Evolutionary conservation across 805 yeast genomes (phyloP), one percentile per base, ranked within the genome.

Genomic region (Yarrowia sp.): DNA sequence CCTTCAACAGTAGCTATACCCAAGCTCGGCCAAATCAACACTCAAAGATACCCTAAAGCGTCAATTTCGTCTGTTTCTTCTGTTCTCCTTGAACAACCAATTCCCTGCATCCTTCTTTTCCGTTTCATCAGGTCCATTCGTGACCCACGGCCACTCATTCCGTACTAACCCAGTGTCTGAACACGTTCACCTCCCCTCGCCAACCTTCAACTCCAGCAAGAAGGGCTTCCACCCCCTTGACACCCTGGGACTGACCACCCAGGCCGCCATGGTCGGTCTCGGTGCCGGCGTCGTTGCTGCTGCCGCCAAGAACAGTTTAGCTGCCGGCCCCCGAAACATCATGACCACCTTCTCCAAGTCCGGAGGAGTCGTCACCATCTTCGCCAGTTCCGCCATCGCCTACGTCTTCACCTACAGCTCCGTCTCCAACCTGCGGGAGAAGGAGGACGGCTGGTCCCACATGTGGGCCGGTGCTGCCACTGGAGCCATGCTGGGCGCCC

Each of bases 391-490:
- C 24, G 86, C 87, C 53, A 81, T 85, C 36, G 83, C 85, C 9
- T 83, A 76, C 73, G 76, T 76, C 53, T 76, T 81, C 70, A 76
- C 76, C 9, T 78, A 80, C 36, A 76, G 84, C 50, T 80, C 84
- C 30, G 70, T 84, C 40, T 81, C 89, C 70, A 88, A 88, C 76
- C 76, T 88, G 72, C 81, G 90, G 73, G 86, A 85, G 75, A 82
- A 81, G 74, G 86, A 85, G 73, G 90, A 87, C 73, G 87, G 86
- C 15, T 78, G 85, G 79, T 88, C 87, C 76, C 83, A 85, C 19
- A 83, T 86, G 66, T 74, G 73, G 55, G 84, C 84, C 20, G 85
- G 85, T 67, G 76, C 78, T n/a, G 74, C 79, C 15, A 80, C 83
- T n/a, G 85, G 85, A 39, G 79, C 79, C 15, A 69, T 81, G 19